Evolutionary conservation across 2,329 filamentous ascomycete genomes (phyloP), one percentile per base, ranked within the genome.

Genomic region (Ophiosphaerella korrae): DNA sequence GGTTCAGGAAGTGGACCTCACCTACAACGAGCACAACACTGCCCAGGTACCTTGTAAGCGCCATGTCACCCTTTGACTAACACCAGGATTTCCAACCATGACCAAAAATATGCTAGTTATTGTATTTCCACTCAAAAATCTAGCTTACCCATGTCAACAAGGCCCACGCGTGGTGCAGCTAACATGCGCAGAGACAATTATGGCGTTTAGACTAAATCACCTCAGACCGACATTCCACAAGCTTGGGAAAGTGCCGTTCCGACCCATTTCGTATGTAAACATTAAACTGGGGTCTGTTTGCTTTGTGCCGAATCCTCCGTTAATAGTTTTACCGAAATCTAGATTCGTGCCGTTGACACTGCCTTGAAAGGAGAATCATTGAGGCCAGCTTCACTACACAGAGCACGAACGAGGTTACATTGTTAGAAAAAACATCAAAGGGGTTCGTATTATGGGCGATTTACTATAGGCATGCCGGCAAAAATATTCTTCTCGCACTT

Each of bases 401-500:
- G 40, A 44, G 43, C 38, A 45, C 38, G 43, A 45, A 48, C 55
- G 52, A 42, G 45, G 51, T 62, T 58, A 64, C 62, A 51, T 58
- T 52, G 29, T 36, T 39, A 38, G 44, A 48, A 42, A 40, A 33
- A 40, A 34, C 36, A 42, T 32, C 41, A 33, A 12, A 9, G 6
- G 12, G 13, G 16, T 37, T 45, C 36, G 40, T 40, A 48, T 48
- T 24, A 64, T 61, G 56, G 54, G 50, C 18, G 45, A 48, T 26
- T 44, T 29, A 67, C 51, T 64, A 71, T 42, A 57, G 64, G 18
- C 81, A 84, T 62, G 57, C 74, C 32, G 64, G 76, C 45, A 81
- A 82, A 62, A 82, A 84, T 54, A 40, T 73, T 12, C 63, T 74
- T 14, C 74, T 84, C 13, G 69, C 84, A 60, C 29, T 71, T 7